phyloP scores from a whole-genome alignment of 768 basidiomycete genomes.

The Leccinum variicolor region DNA sequence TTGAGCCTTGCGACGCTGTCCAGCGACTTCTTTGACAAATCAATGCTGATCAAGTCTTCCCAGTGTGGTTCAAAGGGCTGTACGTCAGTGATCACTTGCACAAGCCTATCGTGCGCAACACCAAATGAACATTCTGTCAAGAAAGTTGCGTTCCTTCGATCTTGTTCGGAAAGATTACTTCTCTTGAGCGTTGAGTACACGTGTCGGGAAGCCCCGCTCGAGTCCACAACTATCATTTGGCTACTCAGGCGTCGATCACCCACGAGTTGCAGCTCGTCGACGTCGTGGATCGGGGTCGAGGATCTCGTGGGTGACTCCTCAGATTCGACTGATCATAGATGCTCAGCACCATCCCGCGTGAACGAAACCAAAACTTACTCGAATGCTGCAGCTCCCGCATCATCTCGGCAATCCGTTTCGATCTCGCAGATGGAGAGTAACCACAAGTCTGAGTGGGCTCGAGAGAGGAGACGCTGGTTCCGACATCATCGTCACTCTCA shows the following conservation, averaged over 20 bases:
- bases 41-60: constrained; percentile 75
- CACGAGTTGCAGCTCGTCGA: constrained; percentile 48
- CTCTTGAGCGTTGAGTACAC: constrained; percentile 45
- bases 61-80: constrained; percentile 94
- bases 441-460: constrained; percentile 19
- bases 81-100: constrained; percentile 90
- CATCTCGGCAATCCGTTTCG: constrained; percentile 79
- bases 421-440: constrained; percentile 59
- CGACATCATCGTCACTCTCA: constrained; percentile 36
- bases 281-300: constrained; percentile 41
- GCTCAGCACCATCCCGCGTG: constrained; percentile 3
- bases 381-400: constrained; percentile 69
- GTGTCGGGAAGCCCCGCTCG: constrained; percentile 33
- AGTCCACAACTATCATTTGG: constrained; percentile 22
- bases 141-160: constrained; percentile 56
- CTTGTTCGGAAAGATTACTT: constrained; percentile 34
- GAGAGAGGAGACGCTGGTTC: constrained; percentile 16
- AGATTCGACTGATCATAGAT: constrained; percentile 25
- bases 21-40: constrained; percentile 58
- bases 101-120: constrained; percentile 86
- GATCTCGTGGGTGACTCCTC: constrained; percentile 57
- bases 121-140: constrained; percentile 97
- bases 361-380: constrained; percentile 46
- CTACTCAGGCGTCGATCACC: constrained; percentile 39
- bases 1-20: constrained; percentile 73